Evolutionary conservation across 2,329 filamentous ascomycete genomes (phyloP).

Genomic region (Sordariomycetes sp.): DNA sequence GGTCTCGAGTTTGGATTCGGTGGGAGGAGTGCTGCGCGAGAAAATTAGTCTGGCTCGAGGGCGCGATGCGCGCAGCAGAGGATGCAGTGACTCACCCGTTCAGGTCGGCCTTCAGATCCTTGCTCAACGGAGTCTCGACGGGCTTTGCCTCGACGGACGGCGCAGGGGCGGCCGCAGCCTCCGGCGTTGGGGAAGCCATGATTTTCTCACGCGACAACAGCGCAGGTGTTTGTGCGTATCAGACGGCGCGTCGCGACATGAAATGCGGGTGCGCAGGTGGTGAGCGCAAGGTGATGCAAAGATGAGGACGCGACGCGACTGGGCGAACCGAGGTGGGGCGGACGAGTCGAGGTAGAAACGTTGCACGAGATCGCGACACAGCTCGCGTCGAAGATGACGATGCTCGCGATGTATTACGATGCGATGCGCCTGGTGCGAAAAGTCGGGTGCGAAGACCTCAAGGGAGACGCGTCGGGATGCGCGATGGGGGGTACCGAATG

Average conservation of each 20-base stretch:
- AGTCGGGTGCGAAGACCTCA: no score
- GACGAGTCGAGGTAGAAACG: no score
- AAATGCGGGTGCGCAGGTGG: no score
- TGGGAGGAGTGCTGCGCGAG: conserved; percentile 17
- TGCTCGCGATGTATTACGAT: no score
- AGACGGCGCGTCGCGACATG: conserved; percentile 25
- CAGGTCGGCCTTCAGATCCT: conserved; percentile 20
- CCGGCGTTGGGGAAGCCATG: conserved; percentile 41
- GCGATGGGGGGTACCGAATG: no score
- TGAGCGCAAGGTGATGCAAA: no score
- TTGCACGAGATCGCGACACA: no score
- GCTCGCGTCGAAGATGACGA: no score
- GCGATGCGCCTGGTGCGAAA: no score
- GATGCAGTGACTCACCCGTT: conserved; percentile 25
- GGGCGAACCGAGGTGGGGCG: no score
- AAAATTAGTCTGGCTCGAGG: conserved; percentile 7
- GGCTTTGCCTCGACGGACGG: conserved; percentile 39
- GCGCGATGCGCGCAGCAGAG: background rate
- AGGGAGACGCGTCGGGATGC: no score
- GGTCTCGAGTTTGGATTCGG: conserved; percentile 9
- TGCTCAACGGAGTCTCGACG: conserved; percentile 15
- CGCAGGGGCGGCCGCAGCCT: no score
- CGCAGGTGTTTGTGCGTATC: conserved; percentile 16
- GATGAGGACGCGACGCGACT: background rate
- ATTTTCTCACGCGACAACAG: conserved; percentile 34